Evolutionary conservation across 1,284 basidiomycete species (phyloP), one percentile per base, ranked within the genome.

Genomic region (Austroboletus olivaceoglutinosus): DNA sequence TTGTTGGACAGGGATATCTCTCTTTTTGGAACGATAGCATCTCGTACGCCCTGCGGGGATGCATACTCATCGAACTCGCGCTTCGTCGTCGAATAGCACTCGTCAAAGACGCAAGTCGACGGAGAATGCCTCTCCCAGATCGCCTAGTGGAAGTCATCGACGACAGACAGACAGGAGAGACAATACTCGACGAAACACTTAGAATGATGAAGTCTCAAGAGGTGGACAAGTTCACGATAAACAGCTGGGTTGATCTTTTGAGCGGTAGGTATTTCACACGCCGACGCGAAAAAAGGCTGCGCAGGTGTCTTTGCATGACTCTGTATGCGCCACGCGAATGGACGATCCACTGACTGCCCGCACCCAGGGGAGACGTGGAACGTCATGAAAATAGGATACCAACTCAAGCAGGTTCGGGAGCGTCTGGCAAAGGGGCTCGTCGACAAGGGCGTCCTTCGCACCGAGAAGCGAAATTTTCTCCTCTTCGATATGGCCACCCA

Each of bases 11-110:
- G 89, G 93, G 92, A 38, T 95, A 95, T 68, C 82, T 96, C 18
- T 94, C 92, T 1, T 96, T 97, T 70, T 96, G 92, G 93, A 98
- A 98, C 70, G 94, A 98, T 76, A 97, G 96, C 72, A 98, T 97
- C 58, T 96, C 93, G 0, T 98, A 98, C 70, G 93, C 94, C 13
- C 79, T 98, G 2, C 83, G 94, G 18, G 94, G 94, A 4, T 97
- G 94, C 69, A 97, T 98, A 63, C 81, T 98, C 55, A 88, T 97
- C 52, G 94, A 98, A 69, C 86, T 98, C 50, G 93, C 94, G 0
- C 81, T 98, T 15, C 82, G 94, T 39, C 79, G 92, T 56, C 82
- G 94, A 45, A 95, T 98, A 70, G 91, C 91, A 3, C 82, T 97
- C 60, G 86, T 93, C 43, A 81, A 82, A 59, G 93, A 97, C 67